These are phyloP conservation scores for Sporothrix luriei DNA, from an alignment of 2,329 filamentous ascomycete genomes.

Conservation along the genomic window DNA sequence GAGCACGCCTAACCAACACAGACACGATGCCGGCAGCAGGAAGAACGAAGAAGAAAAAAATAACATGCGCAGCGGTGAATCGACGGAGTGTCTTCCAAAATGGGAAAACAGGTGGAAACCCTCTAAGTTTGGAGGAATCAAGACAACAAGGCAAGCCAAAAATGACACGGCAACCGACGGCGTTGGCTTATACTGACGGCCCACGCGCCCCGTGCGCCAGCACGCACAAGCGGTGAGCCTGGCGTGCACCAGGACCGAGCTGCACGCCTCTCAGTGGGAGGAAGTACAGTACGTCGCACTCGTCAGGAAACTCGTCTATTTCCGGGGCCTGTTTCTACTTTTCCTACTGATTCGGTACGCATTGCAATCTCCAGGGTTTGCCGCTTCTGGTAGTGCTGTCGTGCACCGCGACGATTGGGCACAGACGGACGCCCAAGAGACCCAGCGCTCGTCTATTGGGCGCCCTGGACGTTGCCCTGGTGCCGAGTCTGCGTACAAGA, in stretches of 20 bases:
- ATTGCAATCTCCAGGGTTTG: background rate
- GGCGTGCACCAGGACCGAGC: background rate
- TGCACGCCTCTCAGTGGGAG: background rate
- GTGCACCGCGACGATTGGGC: conserved; percentile 13
- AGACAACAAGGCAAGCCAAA: background rate
- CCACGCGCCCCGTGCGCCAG: conserved; percentile 1
- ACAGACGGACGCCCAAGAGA: background rate
- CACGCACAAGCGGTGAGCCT: conserved; percentile 19
- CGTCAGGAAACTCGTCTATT: background rate
- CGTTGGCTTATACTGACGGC: background rate
- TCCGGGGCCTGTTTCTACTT: background rate
- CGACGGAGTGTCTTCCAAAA: background rate
- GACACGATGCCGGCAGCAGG: background rate
- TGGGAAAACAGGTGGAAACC: background rate
- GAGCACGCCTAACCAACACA: conserved; percentile 5
- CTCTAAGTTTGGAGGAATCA: background rate
- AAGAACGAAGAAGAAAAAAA: too few relatives aligned
- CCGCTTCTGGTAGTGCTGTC: conserved; percentile 18
- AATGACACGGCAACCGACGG: background rate
- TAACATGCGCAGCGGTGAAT: conserved; percentile 5
- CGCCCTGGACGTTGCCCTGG: conserved; percentile 14
- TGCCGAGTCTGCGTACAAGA: background rate
- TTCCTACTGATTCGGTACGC: background rate
- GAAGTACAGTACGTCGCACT: background rate
- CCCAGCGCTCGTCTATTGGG: conserved; percentile 9